Evolutionary conservation across 257 asterid species (phyloP).

Genomic region (Solanum medicagineum): DNA sequence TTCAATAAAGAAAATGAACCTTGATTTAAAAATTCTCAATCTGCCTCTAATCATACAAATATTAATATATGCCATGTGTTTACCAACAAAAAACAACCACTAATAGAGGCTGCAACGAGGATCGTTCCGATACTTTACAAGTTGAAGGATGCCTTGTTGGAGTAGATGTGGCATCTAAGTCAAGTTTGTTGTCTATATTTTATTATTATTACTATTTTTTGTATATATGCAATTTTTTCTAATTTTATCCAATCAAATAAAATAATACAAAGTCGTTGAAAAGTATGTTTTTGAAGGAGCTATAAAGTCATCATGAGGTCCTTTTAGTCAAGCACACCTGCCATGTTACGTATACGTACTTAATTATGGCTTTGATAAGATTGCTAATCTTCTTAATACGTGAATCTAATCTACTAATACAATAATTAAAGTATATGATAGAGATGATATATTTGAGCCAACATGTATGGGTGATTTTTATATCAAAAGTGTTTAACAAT

Average conservation of each 20-base stretch:
- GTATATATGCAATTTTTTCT: not conserved
- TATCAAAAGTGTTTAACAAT: too few species aligned
- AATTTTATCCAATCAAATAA: not conserved
- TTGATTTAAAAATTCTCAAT: too few species aligned
- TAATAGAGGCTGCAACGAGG: not conserved
- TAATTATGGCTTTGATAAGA: not conserved
- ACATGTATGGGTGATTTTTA: too few species aligned
- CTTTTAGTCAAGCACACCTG: slow-evolving; percentile 11
- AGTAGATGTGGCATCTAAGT: not conserved
- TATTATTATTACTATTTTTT: not conserved
- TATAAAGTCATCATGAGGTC: slow-evolving; percentile 3
- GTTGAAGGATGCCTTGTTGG: not conserved
- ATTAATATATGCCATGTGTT: too few species aligned
- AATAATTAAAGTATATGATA: not conserved
- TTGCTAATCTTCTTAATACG: not conserved
- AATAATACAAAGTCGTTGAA: not conserved
- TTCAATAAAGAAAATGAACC: too few species aligned
- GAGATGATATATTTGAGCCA: too few species aligned
- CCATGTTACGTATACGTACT: not conserved
- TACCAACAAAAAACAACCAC: not conserved
- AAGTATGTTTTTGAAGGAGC: not conserved
- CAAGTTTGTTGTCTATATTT: not conserved
- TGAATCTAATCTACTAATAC: not conserved
- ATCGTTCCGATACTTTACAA: not conserved
- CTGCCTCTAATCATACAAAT: too few species aligned